Evolutionary conservation across 352 stramenopile species (phyloP).

Genomic region (Phytopythium sindhum): DNA sequence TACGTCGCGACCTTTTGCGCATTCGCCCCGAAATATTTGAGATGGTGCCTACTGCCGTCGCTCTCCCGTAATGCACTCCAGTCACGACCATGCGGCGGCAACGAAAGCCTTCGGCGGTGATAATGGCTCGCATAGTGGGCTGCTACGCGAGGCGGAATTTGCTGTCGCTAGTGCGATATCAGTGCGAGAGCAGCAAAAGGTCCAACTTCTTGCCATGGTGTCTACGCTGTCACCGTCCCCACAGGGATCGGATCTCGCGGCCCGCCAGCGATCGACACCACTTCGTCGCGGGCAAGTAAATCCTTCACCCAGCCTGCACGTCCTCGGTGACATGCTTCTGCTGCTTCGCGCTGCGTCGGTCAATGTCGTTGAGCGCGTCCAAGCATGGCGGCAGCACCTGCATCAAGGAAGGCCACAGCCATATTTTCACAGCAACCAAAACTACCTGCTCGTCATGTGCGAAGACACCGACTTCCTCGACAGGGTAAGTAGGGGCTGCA

Average conservation of each 20-base stretch:
- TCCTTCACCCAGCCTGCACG: conserved; percentile 31
- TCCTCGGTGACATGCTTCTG: conserved; percentile 53
- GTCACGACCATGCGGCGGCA: neutral
- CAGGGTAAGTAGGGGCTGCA: conserved; percentile 11
- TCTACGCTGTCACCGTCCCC: conserved; percentile 12
- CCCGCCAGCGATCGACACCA: neutral
- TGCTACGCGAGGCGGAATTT: conserved; percentile 32
- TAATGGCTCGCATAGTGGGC: neutral
- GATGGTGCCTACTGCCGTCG: neutral
- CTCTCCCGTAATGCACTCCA: neutral
- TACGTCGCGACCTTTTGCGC: neutral
- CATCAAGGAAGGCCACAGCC: conserved; percentile 31
- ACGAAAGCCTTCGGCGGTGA: neutral
- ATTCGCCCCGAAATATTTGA: neutral
- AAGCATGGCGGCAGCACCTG: conserved; percentile 32
- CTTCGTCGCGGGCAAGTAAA: neutral
- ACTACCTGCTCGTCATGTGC: conserved; percentile 56
- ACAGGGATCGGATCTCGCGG: neutral
- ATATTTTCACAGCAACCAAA: conserved; percentile 33
- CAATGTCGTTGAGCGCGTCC: conserved; percentile 50
- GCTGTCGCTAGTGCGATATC: conserved; percentile 39
- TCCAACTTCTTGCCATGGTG: conserved; percentile 24
- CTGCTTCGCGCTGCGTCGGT: conserved; percentile 48
- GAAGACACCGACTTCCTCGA: conserved; percentile 58
- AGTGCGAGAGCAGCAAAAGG: conserved; percentile 51